Conservation (phyloP, 345 rosid genomes). For the Murraya paniculata region DNA sequence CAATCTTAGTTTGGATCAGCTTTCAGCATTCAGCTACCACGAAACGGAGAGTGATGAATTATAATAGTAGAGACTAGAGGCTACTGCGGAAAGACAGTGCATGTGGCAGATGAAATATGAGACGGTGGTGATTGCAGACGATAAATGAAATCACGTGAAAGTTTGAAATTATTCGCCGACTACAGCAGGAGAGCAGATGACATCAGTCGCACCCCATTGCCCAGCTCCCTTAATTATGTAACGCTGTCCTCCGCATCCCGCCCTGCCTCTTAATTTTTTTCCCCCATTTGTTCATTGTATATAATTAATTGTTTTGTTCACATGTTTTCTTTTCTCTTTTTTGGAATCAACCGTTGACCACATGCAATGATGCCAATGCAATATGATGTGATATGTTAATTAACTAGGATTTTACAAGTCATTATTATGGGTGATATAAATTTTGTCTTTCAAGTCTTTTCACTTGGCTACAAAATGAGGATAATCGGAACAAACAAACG, state of each 20-base stretch:
- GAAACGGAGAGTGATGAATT: not conserved
- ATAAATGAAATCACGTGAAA: constrained; percentile 15
- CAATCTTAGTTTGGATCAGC: not conserved
- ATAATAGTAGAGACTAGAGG: too few species aligned
- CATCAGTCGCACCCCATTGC: too few species aligned
- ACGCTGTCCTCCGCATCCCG: not conserved
- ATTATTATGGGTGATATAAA: not conserved
- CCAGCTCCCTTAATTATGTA: not conserved
- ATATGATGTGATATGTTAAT: too few species aligned
- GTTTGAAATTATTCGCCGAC: constrained; percentile 16
- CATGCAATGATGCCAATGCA: too few species aligned
- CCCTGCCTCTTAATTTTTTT: not conserved
- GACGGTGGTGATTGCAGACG: constrained; percentile 5
- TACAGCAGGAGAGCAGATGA: not conserved
- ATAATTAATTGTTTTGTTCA: too few species aligned
- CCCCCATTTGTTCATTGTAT: too few species aligned
- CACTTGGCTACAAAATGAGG: not conserved
- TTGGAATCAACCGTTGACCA: not conserved
- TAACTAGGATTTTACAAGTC: not conserved
- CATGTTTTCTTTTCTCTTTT: too few species aligned
- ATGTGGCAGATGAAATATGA: not conserved
- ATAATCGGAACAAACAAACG: not conserved
- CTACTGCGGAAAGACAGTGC: not conserved
- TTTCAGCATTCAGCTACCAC: not conserved
- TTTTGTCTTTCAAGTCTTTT: not conserved